phyloP scores from a whole-genome alignment of 73 alveolate species.

The Paramecium sonneborni region DNA sequence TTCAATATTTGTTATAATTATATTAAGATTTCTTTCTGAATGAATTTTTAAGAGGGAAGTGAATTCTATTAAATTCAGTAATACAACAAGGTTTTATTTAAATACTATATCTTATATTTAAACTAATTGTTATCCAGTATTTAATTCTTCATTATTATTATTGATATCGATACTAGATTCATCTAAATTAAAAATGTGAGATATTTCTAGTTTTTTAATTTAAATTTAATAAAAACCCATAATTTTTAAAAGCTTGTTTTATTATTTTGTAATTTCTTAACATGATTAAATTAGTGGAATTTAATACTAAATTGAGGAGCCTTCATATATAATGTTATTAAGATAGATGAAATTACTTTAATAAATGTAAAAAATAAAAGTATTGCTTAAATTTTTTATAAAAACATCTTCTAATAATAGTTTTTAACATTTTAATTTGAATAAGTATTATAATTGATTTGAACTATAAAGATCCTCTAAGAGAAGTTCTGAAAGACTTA shows the following conservation, averaged over 20 bases:
- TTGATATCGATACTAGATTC: neutral
- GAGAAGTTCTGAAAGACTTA: neutral
- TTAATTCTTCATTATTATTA: neutral
- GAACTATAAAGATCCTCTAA: neutral
- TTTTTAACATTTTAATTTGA: neutral
- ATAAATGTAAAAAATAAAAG: neutral
- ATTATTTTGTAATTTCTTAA: too few relatives aligned
- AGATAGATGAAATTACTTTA: neutral
- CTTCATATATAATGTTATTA: too few relatives aligned
- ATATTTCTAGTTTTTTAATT: too few relatives aligned
- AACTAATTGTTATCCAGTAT: too few relatives aligned
- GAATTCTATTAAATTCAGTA: neutral
- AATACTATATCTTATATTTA: neutral
- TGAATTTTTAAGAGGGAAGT: neutral
- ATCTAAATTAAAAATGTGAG: neutral
- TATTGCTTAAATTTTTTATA: too few relatives aligned
- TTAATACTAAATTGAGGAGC: too few relatives aligned
- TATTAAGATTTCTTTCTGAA: neutral
- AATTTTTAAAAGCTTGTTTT: neutral
- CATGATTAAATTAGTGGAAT: neutral
- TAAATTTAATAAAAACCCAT: neutral
- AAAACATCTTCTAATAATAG: neutral
- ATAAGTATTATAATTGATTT: neutral
- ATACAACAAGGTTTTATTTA: neutral
- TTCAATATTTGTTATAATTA: too few relatives aligned